phyloP scores from a whole-genome alignment of 345 rosid species.

The Hibiscus mutabilis region DNA sequence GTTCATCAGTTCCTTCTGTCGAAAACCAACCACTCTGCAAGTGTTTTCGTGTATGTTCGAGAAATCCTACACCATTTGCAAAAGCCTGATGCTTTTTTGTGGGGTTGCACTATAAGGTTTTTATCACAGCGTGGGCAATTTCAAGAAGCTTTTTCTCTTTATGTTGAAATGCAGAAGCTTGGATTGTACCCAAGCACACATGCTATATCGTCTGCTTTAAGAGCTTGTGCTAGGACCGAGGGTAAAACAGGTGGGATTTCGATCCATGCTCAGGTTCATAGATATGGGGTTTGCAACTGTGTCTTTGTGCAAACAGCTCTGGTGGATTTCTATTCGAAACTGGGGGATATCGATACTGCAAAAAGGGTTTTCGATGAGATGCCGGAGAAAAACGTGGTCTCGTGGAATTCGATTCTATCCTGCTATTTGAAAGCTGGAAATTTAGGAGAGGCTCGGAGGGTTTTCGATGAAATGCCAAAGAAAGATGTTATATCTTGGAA shows the following conservation, averaged over 20 bases:
- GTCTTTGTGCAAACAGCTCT: slow-evolving; percentile 68
- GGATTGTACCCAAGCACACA: slow-evolving; percentile 47
- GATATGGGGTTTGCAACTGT: slow-evolving; percentile 46
- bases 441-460: slow-evolving; percentile 33
- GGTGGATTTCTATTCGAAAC: slow-evolving; percentile 52
- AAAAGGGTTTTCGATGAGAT: slow-evolving; percentile 45
- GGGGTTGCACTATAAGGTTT: slow-evolving; percentile 58
- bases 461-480: slow-evolving; percentile 45
- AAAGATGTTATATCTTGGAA: slow-evolving; percentile 68
- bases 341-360: slow-evolving; percentile 44
- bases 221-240: slow-evolving; percentile 46
- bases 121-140: slow-evolving; percentile 51
- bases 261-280: slow-evolving; percentile 49
- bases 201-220: slow-evolving; percentile 54
- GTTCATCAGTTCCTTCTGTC: slow-evolving; percentile 38
- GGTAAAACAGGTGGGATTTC: slow-evolving; percentile 29
- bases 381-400: slow-evolving; percentile 46
- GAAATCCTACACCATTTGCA: slow-evolving; percentile 29
- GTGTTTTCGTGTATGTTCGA: slow-evolving; percentile 29
- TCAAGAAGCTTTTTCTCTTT: slow-evolving; percentile 37
- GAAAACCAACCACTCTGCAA: slow-evolving; percentile 31
- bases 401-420: slow-evolving; percentile 63
- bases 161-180: slow-evolving; percentile 39
- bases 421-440: slow-evolving; percentile 47
- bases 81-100: slow-evolving; percentile 39